Base-by-base conservation (phyloP, 148 eudicot species). In the Dysphania ambrosioides region DNA sequence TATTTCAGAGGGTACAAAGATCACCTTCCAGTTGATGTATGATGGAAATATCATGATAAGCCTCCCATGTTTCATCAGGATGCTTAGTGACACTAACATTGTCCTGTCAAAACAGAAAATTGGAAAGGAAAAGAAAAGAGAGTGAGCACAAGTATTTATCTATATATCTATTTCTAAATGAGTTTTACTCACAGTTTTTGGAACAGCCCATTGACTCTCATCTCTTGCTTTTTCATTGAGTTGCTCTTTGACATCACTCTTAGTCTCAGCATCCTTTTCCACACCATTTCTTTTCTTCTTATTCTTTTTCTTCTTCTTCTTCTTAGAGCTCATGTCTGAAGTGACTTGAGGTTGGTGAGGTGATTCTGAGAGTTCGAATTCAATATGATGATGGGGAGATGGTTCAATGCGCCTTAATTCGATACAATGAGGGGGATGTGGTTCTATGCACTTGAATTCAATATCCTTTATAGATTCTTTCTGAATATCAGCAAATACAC, bases 401-500 rank as follows among this genome's bases (percentile, higher is more conserved):
- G 70, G 41, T 8, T 5, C 10, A 8, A 0, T 1, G 3, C 6
- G 41, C 4, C 35, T 19, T 0, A 35, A 34, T 65, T 59, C 63
- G 27, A 1, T 19, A 5, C 2, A 27, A 35, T 8, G 24, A 13
- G n/a, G 27, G 0, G 18, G 30, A 57, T 6, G 7, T 31, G 7
- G 19, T 59, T 60, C 67, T 26, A 58, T 0, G 24, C 7, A 31
- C 41, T 71, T 64, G 59, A 31, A 8, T 36, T 72, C 73, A 68
- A 13, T 13, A 21, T 24, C 6, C 12, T 23, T 41, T n/a, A 24
- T 32, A 10, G 18, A 1, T 18, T 5, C 8, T n/a, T 2, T 27
- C 55, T n/a, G 84, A 69, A 75, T 80, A 64, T 89, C 93, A 64
- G 83, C 97, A 73, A 77, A 82, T 8, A 94, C 83, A 77, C 84